Evolutionary conservation across 106 monocot species (phyloP), one percentile per base, ranked within the genome.

Genomic region (Dendrobium officinale): DNA sequence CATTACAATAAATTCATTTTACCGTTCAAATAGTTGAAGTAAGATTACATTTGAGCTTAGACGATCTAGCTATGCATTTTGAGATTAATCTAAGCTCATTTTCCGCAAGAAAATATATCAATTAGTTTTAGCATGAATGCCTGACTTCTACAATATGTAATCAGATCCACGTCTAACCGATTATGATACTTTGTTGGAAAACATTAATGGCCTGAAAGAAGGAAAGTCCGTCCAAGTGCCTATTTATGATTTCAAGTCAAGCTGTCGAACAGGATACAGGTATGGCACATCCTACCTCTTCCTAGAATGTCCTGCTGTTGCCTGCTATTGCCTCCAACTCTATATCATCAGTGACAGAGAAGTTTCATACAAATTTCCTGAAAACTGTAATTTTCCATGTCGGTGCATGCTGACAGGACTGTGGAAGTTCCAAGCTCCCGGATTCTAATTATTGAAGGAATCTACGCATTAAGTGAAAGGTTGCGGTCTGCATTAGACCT

Each of bases 391-490:
- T 49, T 81, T 31, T 6, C 16, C 37, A 41, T 73, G 26, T 42
- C 64, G 47, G 11, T 44, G 51, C 45, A n/a, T 87, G 29, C 5
- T 75, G 43, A 84, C 89, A 98, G 98, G 85, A 91, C 89, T 51
- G 89, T 98, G 73, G 98, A 91, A 80, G 92, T 89, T 66, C 98
- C 98, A 54, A 86, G 86, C 80, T 98, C 98, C 41, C 81, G 92
- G n/a, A 91, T 98, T 74, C 89, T 95, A 48, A 91, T 98, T 67
- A 87, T 98, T 79, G 98, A 98, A 88, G 98, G 98, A 27, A 98
- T 93, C 42, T 98, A 98, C 84, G 98, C 98, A 55, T 78, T 98
- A 73, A 98, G 95, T 84, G 95, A 98, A 78, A 98, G 78, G 84
- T 81, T 98, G 82, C 83, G 92, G 10, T 80, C 97, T 81, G 8